These are phyloP conservation scores for Ricinus communis DNA, from an alignment of 345 rosid genomes.

Conservation along the genomic window DNA sequence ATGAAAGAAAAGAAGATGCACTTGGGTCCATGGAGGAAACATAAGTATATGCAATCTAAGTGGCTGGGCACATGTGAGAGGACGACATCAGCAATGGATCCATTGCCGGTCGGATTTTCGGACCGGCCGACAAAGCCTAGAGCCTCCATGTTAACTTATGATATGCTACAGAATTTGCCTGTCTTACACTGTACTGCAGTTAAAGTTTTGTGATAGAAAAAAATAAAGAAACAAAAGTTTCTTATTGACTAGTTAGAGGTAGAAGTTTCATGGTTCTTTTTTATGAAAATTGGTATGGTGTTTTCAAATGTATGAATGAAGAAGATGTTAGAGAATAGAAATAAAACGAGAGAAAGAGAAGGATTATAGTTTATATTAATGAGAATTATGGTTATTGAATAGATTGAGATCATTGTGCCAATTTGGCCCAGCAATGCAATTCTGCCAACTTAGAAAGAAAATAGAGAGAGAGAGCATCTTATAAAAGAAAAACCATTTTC, in stretches of 20 bases:
- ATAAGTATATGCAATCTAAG: constrained; percentile 84
- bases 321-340: too few relatives aligned
- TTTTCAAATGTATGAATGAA: too few relatives aligned
- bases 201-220: constrained; percentile 45
- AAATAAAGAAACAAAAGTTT: too few relatives aligned
- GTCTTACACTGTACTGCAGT: constrained; percentile 46
- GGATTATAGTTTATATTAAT: too few relatives aligned
- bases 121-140: constrained; percentile 48
- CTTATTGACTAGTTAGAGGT: too few relatives aligned
- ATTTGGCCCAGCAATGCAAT: too few relatives aligned
- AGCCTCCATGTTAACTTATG: constrained; percentile 72
- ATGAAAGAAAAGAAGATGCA: constrained; percentile 88
- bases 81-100: constrained; percentile 15
- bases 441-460: too few relatives aligned
- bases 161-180: constrained; percentile 41
- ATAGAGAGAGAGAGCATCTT: too few relatives aligned
- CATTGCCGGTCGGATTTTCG: constrained; percentile 21
- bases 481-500: too few relatives aligned
- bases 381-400: too few relatives aligned
- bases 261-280: constrained; percentile 48
- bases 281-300: background rate
- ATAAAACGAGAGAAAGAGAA: too few relatives aligned
- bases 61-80: constrained; percentile 66
- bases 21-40: constrained; percentile 90
- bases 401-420: too few relatives aligned